Conservation (phyloP, 192 early-diverging fungal genomes). For the Linnemannia schmuckeri region DNA sequence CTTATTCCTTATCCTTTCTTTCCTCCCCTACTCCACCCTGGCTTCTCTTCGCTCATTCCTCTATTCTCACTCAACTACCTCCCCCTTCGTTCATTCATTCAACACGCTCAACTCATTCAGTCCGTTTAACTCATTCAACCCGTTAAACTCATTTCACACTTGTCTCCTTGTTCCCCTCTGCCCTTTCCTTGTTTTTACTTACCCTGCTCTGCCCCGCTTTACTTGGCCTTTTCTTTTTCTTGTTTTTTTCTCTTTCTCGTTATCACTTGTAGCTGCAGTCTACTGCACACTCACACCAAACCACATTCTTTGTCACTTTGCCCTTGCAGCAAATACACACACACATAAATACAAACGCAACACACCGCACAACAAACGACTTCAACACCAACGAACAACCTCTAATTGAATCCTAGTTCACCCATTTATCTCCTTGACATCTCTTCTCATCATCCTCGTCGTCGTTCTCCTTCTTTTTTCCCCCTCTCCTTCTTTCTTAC, state of each 20-base stretch:
- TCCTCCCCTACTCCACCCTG: too few species aligned
- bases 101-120: too few species aligned
- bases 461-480: not conserved
- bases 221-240: not conserved
- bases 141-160: not conserved
- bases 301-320: constrained; percentile 8
- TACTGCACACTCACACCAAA: not conserved
- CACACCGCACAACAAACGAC: not conserved
- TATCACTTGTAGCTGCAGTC: not conserved
- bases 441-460: not conserved
- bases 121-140: too few species aligned
- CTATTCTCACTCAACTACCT: too few species aligned
- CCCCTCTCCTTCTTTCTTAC: not conserved
- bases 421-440: not conserved
- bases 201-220: not conserved
- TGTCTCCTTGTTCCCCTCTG: not conserved
- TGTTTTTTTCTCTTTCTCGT: not conserved
- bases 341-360: not conserved
- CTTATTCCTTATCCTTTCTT: too few species aligned
- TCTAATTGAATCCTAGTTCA: not conserved
- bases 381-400: not conserved
- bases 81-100: too few species aligned
- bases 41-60: too few species aligned
- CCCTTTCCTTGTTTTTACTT: not conserved
- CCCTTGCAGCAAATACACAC: not conserved